Conservation (phyloP, 1,139 yeast species). For the Debaryomyces nepalensis region DNA sequence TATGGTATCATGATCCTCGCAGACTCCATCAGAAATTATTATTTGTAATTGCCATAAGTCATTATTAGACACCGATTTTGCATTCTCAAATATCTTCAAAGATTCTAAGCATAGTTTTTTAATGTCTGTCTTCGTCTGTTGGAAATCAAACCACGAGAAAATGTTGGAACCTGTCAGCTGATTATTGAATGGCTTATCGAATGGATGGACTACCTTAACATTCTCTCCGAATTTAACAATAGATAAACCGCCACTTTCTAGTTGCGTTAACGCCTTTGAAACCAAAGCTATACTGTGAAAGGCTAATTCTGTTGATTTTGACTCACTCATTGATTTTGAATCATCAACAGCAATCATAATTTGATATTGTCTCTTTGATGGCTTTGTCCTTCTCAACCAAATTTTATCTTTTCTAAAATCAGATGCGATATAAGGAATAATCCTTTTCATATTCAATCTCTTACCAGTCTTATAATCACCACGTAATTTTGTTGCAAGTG, state of each 20-base stretch:
- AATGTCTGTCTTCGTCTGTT: constrained; percentile 86
- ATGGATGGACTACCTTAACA: constrained; percentile 85
- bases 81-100: constrained; percentile 73
- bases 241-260: constrained; percentile 93
- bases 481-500: constrained; percentile 86
- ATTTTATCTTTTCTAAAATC: constrained; percentile 97
- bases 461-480: constrained; percentile 99
- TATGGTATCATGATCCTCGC: constrained; percentile 89
- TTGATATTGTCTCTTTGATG: constrained; percentile 96
- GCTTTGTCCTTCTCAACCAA: constrained; percentile 97
- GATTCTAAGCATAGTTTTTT: constrained; percentile 73
- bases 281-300: constrained; percentile 94
- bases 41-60: constrained; percentile 95
- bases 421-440: constrained; percentile 96
- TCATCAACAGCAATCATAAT: constrained; percentile 98
- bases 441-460: constrained; percentile 94
- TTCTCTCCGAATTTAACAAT: constrained; percentile 90
- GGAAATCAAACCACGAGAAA: constrained; percentile 90
- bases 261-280: constrained; percentile 88
- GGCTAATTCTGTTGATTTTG: constrained; percentile 86
- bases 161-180: constrained; percentile 82
- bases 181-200: constrained; percentile 77
- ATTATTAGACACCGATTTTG: constrained; percentile 55
- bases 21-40: constrained; percentile 92
- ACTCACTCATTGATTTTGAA: constrained; percentile 96